Evolutionary conservation across 2,329 filamentous ascomycete species (phyloP), one percentile per base, ranked within the genome.

Genomic region (Colletotrichum siamense): DNA sequence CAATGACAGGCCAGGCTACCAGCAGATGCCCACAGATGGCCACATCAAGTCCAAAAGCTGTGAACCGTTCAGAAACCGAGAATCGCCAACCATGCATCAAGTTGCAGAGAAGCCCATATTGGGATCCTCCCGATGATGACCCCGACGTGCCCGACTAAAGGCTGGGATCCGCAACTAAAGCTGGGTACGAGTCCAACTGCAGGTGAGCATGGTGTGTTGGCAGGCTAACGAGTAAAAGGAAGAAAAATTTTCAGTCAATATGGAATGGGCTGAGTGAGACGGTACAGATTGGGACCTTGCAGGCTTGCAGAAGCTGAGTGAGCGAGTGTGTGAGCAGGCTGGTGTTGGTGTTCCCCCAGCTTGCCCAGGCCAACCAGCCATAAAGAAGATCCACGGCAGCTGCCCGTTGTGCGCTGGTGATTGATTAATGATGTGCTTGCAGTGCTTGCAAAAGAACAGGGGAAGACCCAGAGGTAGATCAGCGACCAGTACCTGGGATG

Each of bases 341-440:
- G 34, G 24, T 44, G 34, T 16, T 69, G 22, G 52, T 59, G 67
- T 18, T 70, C 57, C 68, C 66, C 65, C 49, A 57, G 65, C 39
- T 57, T 57, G n/a, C 44, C 34, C 34, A 68, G 34, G 63, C 62
- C 57, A 69, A 55, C 59, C 71, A 65, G 61, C 32, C 44, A 61
- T 18, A 28, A 28, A 63, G 26, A 73, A 44, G 61, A 66, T 71
- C 49, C 59, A 61, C 61, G 32, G 71, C 64, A 44, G 57, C 55
- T 49, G 57, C 30, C 61, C 61, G 32, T 64, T 16, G n/a, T 64
- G 61, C 30, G 44, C 72, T 75, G 49, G 63, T 74, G 57, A 64
- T 68, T 73, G 69, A 73, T 68, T 73, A 32, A 75, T 68, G 63
- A 76, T 73, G 73, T 69, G 57, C 73, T 68, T 64, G n/a, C n/a